phyloP scores from a whole-genome alignment of 768 basidiomycete species.

The Trametes cinnabarina region DNA sequence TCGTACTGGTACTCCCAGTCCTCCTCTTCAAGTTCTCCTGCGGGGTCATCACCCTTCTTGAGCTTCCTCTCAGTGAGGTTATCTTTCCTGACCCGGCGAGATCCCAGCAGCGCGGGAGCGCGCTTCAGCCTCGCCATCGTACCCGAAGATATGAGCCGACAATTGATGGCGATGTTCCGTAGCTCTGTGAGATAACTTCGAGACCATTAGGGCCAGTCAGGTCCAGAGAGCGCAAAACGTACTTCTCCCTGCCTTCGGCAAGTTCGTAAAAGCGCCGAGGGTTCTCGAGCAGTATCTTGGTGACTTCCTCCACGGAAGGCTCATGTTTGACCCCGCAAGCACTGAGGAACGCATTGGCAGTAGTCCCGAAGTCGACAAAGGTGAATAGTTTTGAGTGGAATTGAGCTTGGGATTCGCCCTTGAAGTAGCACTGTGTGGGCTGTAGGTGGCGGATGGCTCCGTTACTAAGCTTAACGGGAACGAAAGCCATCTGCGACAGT shows the following conservation, averaged over 20 bases:
- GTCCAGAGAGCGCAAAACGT: conserved; percentile 24
- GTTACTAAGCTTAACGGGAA: conserved; percentile 49
- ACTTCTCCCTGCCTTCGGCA: conserved; percentile 70
- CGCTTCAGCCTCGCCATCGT: conserved; percentile 66
- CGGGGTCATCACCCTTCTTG: conserved; percentile 13
- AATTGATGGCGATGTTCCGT: conserved; percentile 82
- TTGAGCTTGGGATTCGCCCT: conserved; percentile 46
- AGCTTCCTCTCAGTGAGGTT: conserved; percentile 18
- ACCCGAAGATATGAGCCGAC: conserved; percentile 45
- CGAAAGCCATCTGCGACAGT: conserved; percentile 60
- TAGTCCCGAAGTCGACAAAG: conserved; percentile 84
- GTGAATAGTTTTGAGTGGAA: conserved; percentile 81
- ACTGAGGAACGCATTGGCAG: conserved; percentile 80
- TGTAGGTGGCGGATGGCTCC: conserved; percentile 44
- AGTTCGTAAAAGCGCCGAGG: conserved; percentile 70
- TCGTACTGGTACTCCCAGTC: conserved; percentile 75
- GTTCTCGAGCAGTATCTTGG: conserved; percentile 62
- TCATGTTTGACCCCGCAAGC: conserved; percentile 87
- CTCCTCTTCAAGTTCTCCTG: conserved; percentile 59
- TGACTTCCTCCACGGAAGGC: conserved; percentile 83
- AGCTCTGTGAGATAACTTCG: conserved; percentile 79
- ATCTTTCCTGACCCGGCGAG: conserved; percentile 51
- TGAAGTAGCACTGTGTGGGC: conserved; percentile 72
- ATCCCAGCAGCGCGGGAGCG: conserved; percentile 70
- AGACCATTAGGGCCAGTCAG: neutral